Base-by-base conservation (phyloP, 768 basidiomycete genomes). In the Solioccasus polychromus region DNA sequence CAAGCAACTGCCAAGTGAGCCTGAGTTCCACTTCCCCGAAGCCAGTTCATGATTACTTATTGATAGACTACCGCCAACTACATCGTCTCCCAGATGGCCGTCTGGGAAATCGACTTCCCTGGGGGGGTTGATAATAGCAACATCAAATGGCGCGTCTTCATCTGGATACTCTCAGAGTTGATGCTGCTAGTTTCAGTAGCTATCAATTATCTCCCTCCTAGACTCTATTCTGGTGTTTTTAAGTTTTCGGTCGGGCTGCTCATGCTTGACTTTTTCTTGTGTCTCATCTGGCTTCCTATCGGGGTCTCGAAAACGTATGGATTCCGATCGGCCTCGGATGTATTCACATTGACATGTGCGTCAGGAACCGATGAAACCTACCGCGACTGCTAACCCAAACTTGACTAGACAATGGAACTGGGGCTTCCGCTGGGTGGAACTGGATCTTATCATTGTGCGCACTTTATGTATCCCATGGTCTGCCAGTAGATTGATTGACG, bases 221-320 rank as follows among this genome's bases (percentile, higher is more conserved):
- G 71, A 62, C 57, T 71, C 45, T 95, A 91, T 64, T 86, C 89
- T 2, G 61, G 65, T 12, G 70, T 93, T 35, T 95, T 96, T 78
- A 82, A 80, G 52, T 74, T 88, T 52, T 83, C 88, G 0, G 69
- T 91, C 34, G 74, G 60, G 12, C 60, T 94, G 37, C 85, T 92
- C 64, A 80, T 89, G 74, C 67, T 92, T 39, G 92, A 95, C 70
- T 92, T 93, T 66, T 72, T 92, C 61, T 77, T 94, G 17, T 91
- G 88, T 62, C 62, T 90, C 39, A 88, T 92, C 54, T 95, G 92
- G 92, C 77, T 96, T 30, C 93, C 93, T 0, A 89, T 96, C 41
- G 91, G 89, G 0, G 93, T 92, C 3, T 84, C 83, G 5, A 83
- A 75, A 54, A 92, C 92, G 0, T 96, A 94, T 53, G 93, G 92